Percentiles rank a stretch among this genome's conserved stretches.
Conservation (phyloP, 179 eudicot species). For the Kewa caespitosa region DNA sequence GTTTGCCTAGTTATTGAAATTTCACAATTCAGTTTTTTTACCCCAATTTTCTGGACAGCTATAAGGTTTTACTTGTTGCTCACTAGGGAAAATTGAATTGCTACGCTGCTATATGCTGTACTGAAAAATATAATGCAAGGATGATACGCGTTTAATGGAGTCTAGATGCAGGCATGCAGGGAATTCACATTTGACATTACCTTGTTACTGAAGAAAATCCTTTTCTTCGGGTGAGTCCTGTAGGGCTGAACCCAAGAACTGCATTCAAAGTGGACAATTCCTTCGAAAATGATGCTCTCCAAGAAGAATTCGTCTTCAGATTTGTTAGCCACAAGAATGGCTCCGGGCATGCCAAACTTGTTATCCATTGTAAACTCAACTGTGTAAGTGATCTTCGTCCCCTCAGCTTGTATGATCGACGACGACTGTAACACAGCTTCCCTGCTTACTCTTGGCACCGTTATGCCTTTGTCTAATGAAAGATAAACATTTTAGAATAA, state of each 20-base stretch:
- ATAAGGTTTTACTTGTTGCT: no score
- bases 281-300: neutral
- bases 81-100: no score
- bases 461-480: neutral
- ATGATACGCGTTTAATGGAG: no score
- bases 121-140: no score
- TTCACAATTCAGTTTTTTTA: no score
- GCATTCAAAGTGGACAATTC: slow-evolving; percentile 51
- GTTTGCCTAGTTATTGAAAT: no score
- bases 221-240: slow-evolving; percentile 35
- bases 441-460: neutral
- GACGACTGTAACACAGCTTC: neutral
- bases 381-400: neutral
- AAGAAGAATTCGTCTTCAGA: neutral
- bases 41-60: no score
- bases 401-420: neutral
- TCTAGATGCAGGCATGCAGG: no score
- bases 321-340: neutral
- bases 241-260: slow-evolving; percentile 58
- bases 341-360: neutral
- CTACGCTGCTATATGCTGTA: no score
- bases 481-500: no score
- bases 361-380: neutral
- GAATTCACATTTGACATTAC: no score
- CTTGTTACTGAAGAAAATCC: slow-evolving; percentile 61